Conservation (phyloP, 768 basidiomycete species). For the Rubroboletus pulcherrimus region DNA sequence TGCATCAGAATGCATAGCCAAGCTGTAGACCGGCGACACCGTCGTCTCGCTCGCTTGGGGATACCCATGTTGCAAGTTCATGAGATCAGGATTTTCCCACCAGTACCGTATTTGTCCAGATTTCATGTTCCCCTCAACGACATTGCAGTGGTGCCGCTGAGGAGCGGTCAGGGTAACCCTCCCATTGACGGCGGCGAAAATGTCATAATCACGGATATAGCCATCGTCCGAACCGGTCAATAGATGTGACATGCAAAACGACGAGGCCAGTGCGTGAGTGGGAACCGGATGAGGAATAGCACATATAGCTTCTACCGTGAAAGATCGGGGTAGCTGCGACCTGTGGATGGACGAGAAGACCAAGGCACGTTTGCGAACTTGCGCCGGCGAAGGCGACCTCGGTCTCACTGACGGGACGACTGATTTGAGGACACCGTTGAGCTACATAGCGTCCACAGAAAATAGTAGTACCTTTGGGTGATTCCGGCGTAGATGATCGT, state of each 20-base stretch:
- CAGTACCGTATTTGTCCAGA: conserved; percentile 81
- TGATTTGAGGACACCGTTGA: conserved; percentile 20
- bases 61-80: conserved; percentile 21
- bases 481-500: conserved; percentile 29
- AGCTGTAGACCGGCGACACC: conserved; percentile 79
- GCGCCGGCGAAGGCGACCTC: conserved; percentile 53
- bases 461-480: conserved; percentile 30
- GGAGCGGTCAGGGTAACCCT: conserved; percentile 84
- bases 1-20: conserved; percentile 90
- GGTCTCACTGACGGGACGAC: conserved; percentile 26
- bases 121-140: conserved; percentile 91
- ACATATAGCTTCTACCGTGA: conserved; percentile 86
- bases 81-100: conserved; percentile 71
- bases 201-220: conserved; percentile 88
- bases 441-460: neutral
- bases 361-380: conserved; percentile 46
- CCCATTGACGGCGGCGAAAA: conserved; percentile 85
- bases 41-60: conserved; percentile 47
- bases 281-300: conserved; percentile 87
- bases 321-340: conserved; percentile 49
- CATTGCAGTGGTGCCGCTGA: conserved; percentile 82
- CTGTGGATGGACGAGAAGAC: conserved; percentile 30
- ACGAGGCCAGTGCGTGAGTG: conserved; percentile 84
- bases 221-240: conserved; percentile 93
- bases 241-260: conserved; percentile 82